phyloP scores from a whole-genome alignment of 225 moss, liverwort and hornwort species.

The Pleurozium schreberi region DNA sequence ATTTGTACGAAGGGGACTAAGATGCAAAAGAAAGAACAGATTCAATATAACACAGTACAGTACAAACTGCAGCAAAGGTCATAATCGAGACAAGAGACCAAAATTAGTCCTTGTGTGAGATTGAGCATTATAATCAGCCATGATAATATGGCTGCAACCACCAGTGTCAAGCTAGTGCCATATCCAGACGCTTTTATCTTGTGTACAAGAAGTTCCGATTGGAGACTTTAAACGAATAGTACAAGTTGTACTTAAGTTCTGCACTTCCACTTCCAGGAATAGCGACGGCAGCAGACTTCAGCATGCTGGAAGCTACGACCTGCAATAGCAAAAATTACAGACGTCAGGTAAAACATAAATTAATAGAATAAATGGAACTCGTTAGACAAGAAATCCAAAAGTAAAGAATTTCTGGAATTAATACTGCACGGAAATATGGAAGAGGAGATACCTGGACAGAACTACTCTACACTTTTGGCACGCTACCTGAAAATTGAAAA shows the following conservation, averaged over 20 bases:
- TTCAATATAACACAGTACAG: background rate
- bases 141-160: background rate
- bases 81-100: conserved; percentile 1
- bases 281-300: conserved; percentile 11
- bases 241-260: background rate
- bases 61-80: background rate
- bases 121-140: conserved; percentile 5
- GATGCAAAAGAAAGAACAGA: background rate
- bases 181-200: background rate
- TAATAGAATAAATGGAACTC: background rate
- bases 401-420: background rate
- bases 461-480: background rate
- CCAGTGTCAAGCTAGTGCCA: conserved; percentile 1
- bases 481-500: background rate
- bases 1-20: background rate
- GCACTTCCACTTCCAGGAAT: background rate
- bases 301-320: conserved; percentile 12
- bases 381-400: background rate
- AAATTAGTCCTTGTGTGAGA: background rate
- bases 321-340: background rate
- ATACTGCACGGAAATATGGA: background rate
- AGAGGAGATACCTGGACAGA: background rate
- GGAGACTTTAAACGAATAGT: background rate
- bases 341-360: background rate
- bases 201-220: background rate